Evolutionary conservation across 805 yeast species (phyloP).

Genomic region (Saccharomyces mikatae): DNA sequence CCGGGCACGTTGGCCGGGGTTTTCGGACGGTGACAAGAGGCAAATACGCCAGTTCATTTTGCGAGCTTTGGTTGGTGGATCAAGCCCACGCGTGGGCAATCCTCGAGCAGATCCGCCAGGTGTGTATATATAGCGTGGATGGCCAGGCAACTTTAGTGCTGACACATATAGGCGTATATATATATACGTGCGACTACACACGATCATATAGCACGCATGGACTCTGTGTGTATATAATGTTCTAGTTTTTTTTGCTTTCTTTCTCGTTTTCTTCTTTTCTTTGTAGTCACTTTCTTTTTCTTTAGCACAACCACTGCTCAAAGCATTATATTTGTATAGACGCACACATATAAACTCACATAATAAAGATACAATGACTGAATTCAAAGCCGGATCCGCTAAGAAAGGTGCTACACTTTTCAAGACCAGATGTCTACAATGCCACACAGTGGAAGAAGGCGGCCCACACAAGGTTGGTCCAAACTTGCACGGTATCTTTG

Average conservation of each 20-base stretch:
- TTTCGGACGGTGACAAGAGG: background rate
- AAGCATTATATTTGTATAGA: background rate
- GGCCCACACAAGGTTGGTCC: conserved; percentile 99
- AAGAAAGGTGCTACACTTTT: conserved; percentile 96
- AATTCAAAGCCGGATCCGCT: conserved; percentile 45
- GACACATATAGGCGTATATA: background rate
- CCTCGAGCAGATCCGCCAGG: background rate
- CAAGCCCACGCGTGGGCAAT: background rate
- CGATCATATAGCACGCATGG: background rate
- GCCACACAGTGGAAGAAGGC: conserved; percentile 94
- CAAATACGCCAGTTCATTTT: background rate
- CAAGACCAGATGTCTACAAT: conserved; percentile 98
- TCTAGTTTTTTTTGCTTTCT: background rate
- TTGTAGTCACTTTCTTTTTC: background rate
- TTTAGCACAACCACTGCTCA: background rate
- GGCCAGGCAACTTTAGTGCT: background rate
- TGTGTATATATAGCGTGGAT: background rate
- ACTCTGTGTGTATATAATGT: background rate
- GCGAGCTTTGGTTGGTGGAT: background rate
- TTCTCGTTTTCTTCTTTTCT: background rate
- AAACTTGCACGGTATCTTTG: conserved; percentile 89
- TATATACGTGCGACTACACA: background rate
- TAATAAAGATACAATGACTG: conserved; percentile 2
- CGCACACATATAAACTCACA: background rate
- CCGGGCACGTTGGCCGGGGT: background rate